Evolutionary conservation across 164 flowering plant species (phyloP), one percentile per base, ranked within the genome.

Genomic region (Umbellularia californica): DNA sequence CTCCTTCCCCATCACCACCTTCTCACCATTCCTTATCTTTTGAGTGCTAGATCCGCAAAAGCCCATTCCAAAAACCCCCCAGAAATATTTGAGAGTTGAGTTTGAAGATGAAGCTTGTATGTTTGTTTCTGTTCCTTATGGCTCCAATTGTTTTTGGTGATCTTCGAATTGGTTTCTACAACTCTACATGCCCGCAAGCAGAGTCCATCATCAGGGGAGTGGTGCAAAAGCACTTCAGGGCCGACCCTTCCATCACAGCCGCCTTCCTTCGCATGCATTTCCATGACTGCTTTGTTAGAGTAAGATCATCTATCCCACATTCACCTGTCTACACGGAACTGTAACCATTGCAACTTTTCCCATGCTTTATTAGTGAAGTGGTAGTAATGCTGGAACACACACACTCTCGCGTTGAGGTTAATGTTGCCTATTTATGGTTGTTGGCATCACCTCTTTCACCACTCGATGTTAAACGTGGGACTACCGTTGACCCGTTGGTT

Each of bases 261-360:
- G 72, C 65, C 33, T 41, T 75, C 28, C 62, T 75, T 25, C 71
- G 68, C 65, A 58, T 75, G 77, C 77, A 75, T 69, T 75, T 75
- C 30, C 77, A 69, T 58, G 77, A 75, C 66, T 75, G 77, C 20
- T 75, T 75, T 60, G 73, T 75, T 69, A n/a, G 77, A 35, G 68
- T 75, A 69, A 69, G 77, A 22, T 50, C 15, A 3, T 23, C 30
- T 12, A 4, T 0, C 60, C 60, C 60, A 55, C 60, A 55, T 55
- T 13, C 60, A 55, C n/a, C 20, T 11, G 60, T 0, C 47, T 41
- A 6, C 47, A 41, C 9, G 47, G 47, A 41, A 41, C 47, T 41
- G 47, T 41, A 7, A 35, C 11, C 9, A 41, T 41, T 41, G 10
- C 47, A 41, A 41, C 9, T 41, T 41, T 30, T 30, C 35, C 47